These are phyloP conservation scores for Hyaloraphidium curvatum DNA, from an alignment of 192 early-diverging fungal species.

Conservation along the genomic window DNA sequence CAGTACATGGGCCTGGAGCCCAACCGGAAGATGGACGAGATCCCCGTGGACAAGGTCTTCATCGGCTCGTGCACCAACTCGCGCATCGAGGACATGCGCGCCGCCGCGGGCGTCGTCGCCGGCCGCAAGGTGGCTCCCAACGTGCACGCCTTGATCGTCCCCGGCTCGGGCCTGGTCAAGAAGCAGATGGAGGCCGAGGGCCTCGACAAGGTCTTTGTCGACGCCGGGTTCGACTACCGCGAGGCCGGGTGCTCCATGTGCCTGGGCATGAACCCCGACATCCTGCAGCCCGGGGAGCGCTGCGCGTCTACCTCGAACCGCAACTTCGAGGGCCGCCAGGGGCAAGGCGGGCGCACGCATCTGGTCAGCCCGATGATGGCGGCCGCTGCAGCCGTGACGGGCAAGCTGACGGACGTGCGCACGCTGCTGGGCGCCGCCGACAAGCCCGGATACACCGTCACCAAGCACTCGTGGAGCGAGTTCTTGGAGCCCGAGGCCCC, in stretches of 20 bases:
- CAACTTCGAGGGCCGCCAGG: constrained; percentile 55
- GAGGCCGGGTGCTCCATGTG: constrained; percentile 54
- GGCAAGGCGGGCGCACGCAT: constrained; percentile 43
- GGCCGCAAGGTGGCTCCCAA: constrained; percentile 35
- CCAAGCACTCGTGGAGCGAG: constrained; percentile 8
- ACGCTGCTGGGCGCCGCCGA: constrained; percentile 10
- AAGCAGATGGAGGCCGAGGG: constrained; percentile 49
- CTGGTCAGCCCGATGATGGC: constrained; percentile 46
- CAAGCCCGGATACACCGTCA: constrained; percentile 10
- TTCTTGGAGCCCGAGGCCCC: constrained; percentile 10
- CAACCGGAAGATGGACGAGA: constrained; percentile 29
- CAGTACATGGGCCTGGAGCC: constrained; percentile 43
- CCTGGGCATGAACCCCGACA: constrained; percentile 56
- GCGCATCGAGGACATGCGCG: constrained; percentile 49
- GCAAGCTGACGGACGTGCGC: constrained; percentile 38
- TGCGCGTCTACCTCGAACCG: constrained; percentile 55
- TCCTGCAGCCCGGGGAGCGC: constrained; percentile 40
- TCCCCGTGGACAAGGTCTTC: constrained; percentile 49
- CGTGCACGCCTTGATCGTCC: constrained; percentile 49
- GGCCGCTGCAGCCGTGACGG: constrained; percentile 43
- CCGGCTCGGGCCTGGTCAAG: constrained; percentile 52
- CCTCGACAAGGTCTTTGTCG: constrained; percentile 40
- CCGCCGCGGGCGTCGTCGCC: constrained; percentile 33
- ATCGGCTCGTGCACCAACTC: constrained; percentile 57
- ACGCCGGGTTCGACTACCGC: constrained; percentile 52